Evolutionary conservation across 73 alveolate species (phyloP), one percentile per base, ranked within the genome.

Genomic region (Paramecium biaurelia): DNA sequence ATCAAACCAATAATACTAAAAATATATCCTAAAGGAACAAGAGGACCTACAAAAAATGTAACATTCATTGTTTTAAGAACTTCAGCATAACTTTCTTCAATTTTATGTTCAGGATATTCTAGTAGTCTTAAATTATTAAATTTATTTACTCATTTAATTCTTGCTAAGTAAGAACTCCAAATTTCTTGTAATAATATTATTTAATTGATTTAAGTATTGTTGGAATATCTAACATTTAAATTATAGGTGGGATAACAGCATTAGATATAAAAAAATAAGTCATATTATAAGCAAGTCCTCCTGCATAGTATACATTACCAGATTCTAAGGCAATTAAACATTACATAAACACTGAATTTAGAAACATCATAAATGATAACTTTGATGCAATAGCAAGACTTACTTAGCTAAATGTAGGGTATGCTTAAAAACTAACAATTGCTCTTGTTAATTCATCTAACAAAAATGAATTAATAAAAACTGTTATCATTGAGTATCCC

Each of bases 81-180:
- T 24, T 86, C 93, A 32, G 93, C 93, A 59, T 86, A 86, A 1
- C 93, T 28, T 23, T 32, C 86, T 63, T 86, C 93, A 32, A 86
- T 86, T 18, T 37, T 76, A 35, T 86, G 93, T 26, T 86, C 93
- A 37, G 93, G 93, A 38, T 11, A 67, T 41, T 86, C 53, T 14
- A 72, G 47, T 21, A 85, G 68, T 53, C 68, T 53, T 53, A 0
- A 53, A 85, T 49, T 18, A 14, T 12, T 26, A 30, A 57, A n/a
- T 12, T 0, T 2, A n/a, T 6, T 30, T 53, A 86, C 88, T 86
- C 86, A 21, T 86, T 86, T 7, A 76, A 70, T 67, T 86, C 93
- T 35, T 34, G 14, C 20, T 86, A 37, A 7, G 87, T 63, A 30
- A 86, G 32, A 18, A 43, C 76, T 23, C 72, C 58, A 10, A 11